phyloP scores from a whole-genome alignment of 1,284 basidiomycete genomes.

The Pulveroboletus sp. region DNA sequence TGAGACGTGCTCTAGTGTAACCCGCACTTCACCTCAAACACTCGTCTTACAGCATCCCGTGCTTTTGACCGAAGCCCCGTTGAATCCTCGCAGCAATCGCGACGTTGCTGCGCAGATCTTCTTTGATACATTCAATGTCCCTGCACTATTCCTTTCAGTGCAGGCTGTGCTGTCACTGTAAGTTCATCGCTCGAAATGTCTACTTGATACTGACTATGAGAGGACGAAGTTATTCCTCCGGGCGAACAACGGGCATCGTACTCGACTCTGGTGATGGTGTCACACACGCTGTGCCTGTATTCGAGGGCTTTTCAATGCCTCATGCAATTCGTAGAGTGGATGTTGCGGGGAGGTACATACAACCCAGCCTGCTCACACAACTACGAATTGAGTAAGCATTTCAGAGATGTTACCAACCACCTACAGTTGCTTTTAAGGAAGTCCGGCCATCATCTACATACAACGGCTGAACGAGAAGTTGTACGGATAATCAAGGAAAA shows the following conservation, averaged over 20 bases:
- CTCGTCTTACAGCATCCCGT: slow-evolving; percentile 81
- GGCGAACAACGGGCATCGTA: slow-evolving; percentile 98
- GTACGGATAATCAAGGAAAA: slow-evolving; percentile 99
- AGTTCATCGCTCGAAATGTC: slow-evolving; percentile 34
- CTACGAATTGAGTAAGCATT: slow-evolving; percentile 17
- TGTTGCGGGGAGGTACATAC: slow-evolving; percentile 83
- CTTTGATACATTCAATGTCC: slow-evolving; percentile 99
- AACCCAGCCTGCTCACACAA: slow-evolving; percentile 3
- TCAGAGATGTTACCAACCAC: slow-evolving; percentile 94
- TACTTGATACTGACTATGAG: slow-evolving; percentile 15
- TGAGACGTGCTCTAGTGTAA: slow-evolving; percentile 40
- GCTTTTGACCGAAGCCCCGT: slow-evolving; percentile 89
- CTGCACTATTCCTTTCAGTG: slow-evolving; percentile 94
- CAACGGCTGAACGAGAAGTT: slow-evolving; percentile 96
- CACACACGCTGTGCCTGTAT: slow-evolving; percentile 98
- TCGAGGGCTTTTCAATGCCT: slow-evolving; percentile 99
- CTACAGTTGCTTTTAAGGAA: slow-evolving; percentile 93
- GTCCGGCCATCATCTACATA: slow-evolving; percentile 93
- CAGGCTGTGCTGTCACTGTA: slow-evolving; percentile 97
- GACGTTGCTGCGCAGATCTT: slow-evolving; percentile 97
- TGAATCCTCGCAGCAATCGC: slow-evolving; percentile 93
- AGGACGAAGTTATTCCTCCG: slow-evolving; percentile 86
- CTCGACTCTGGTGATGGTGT: slow-evolving; percentile 99
- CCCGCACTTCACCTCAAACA: slow-evolving; percentile 11
- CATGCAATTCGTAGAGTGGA: slow-evolving; percentile 96